Conservation (phyloP, 2,329 filamentous ascomycete genomes). For the Neonectria punicea region DNA sequence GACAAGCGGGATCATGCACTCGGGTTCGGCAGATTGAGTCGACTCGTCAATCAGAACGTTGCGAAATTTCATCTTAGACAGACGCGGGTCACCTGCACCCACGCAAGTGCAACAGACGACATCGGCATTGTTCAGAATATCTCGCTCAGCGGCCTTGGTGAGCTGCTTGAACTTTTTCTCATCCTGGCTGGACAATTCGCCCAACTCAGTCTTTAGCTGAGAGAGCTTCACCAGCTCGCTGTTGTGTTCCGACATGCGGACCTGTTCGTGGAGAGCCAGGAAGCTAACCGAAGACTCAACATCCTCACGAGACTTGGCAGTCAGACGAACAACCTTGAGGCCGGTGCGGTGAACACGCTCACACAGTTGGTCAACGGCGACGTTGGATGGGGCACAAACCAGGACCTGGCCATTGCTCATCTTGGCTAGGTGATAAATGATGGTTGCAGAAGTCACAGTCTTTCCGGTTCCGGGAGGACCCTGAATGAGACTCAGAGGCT, state of each 20-base stretch:
- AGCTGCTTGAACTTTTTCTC: conserved; percentile 99
- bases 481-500: conserved; percentile 94
- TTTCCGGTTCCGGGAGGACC: conserved; percentile 97
- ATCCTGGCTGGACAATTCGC: conserved; percentile 92
- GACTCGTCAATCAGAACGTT: conserved; percentile 99
- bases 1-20: conserved; percentile 98
- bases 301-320: conserved; percentile 98
- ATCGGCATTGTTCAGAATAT: conserved; percentile 94
- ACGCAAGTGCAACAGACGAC: conserved; percentile 99
- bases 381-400: conserved; percentile 97
- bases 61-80: conserved; percentile 97
- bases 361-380: conserved; percentile 97
- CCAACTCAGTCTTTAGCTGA: conserved; percentile 89
- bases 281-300: conserved; percentile 99
- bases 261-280: conserved; percentile 94
- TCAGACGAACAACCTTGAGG: conserved; percentile 95
- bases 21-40: conserved; percentile 96
- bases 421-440: conserved; percentile 97
- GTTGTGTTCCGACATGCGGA: conserved; percentile 97
- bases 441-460: conserved; percentile 97
- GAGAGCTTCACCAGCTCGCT: conserved; percentile 92
- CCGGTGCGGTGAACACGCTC: conserved; percentile 96
- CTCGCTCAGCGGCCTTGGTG: conserved; percentile 91
- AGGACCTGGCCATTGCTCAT: conserved; percentile 94
- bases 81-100: conserved; percentile 92